Conservation (phyloP, 352 stramenopile species). For the Hyaloperonospora brassicae region DNA sequence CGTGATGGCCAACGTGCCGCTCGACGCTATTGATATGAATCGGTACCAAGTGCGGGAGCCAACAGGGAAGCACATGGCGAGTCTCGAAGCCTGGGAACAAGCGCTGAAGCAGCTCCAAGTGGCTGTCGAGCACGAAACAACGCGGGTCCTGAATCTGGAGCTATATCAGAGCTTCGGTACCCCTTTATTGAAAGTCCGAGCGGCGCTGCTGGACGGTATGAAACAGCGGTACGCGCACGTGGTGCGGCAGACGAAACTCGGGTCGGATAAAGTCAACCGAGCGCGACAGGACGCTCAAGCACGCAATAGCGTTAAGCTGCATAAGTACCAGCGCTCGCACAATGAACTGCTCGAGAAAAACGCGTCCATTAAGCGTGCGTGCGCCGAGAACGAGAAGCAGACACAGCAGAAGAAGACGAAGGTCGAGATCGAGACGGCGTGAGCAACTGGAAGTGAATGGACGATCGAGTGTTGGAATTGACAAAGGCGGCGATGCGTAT, state of each 20-base stretch:
- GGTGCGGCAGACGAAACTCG: constrained; percentile 30
- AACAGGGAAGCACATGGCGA: constrained; percentile 28
- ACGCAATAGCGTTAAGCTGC: constrained; percentile 55
- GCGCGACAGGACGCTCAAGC: constrained; percentile 59
- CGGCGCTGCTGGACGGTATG: constrained; percentile 54
- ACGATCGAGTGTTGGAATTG: too few relatives aligned
- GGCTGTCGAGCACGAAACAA: constrained; percentile 52
- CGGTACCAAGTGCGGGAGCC: constrained; percentile 53
- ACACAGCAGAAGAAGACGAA: constrained; percentile 38
- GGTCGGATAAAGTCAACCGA: constrained; percentile 49
- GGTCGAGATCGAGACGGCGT: constrained; percentile 32
- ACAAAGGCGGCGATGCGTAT: too few relatives aligned
- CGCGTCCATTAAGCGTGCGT: constrained; percentile 40
- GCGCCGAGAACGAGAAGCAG: constrained; percentile 17
- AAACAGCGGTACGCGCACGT: constrained; percentile 45
- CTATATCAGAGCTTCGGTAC: constrained; percentile 66
- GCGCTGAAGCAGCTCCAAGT: constrained; percentile 44
- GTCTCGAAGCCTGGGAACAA: constrained; percentile 45
- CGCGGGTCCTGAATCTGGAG: constrained; percentile 64
- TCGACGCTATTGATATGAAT: constrained; percentile 69
- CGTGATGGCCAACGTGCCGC: constrained; percentile 50
- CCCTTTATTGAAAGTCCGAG: constrained; percentile 56
- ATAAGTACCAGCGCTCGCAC: constrained; percentile 46
- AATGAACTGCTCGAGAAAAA: constrained; percentile 64
- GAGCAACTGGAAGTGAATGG: constrained; percentile 1